Conservation (phyloP, 2,329 filamentous ascomycete genomes). For the Colletotrichum nymphaeae region DNA sequence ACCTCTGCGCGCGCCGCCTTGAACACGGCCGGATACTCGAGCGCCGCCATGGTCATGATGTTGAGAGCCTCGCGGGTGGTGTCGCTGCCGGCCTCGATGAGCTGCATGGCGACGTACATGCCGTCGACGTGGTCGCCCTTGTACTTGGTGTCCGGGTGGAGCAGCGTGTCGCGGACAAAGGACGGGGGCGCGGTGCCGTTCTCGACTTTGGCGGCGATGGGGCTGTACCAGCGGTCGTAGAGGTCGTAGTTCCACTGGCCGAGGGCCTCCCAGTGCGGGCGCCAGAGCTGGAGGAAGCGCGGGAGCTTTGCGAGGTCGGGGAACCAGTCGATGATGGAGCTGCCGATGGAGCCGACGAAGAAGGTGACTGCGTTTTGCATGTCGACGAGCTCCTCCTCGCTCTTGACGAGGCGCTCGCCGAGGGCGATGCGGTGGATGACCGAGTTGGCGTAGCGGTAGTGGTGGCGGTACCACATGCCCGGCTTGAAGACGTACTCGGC, state of each 20-base stretch:
- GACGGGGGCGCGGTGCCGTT: slow-evolving; percentile 46
- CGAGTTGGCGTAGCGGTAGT: slow-evolving; percentile 53
- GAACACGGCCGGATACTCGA: slow-evolving; percentile 47
- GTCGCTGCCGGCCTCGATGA: slow-evolving; percentile 56
- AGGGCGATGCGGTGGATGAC: slow-evolving; percentile 50
- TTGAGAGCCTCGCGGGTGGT: slow-evolving; percentile 53
- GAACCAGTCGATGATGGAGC: slow-evolving; percentile 51
- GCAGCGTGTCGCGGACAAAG: slow-evolving; percentile 48
- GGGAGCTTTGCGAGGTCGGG: slow-evolving; percentile 47
- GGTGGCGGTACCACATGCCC: slow-evolving; percentile 49
- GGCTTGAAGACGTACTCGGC: slow-evolving; percentile 42
- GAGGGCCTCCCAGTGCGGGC: slow-evolving; percentile 45
- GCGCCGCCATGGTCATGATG: slow-evolving; percentile 43
- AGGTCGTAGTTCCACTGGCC: slow-evolving; percentile 48
- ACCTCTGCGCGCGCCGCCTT: slow-evolving; percentile 53
- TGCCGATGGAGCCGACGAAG: slow-evolving; percentile 49
- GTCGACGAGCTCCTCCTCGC: slow-evolving; percentile 48
- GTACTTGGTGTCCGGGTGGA: slow-evolving; percentile 41
- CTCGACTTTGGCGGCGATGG: slow-evolving; percentile 39
- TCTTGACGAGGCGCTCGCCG: slow-evolving; percentile 45
- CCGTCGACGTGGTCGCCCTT: slow-evolving; percentile 46
- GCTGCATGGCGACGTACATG: slow-evolving; percentile 51
- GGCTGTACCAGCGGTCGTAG: slow-evolving; percentile 48
- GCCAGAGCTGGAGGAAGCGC: slow-evolving; percentile 46
- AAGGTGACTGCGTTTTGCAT: slow-evolving; percentile 48